Evolutionary conservation across 2,329 filamentous ascomycete species (phyloP), one percentile per base, ranked within the genome.

Genomic region (Delphinella strobiligena): DNA sequence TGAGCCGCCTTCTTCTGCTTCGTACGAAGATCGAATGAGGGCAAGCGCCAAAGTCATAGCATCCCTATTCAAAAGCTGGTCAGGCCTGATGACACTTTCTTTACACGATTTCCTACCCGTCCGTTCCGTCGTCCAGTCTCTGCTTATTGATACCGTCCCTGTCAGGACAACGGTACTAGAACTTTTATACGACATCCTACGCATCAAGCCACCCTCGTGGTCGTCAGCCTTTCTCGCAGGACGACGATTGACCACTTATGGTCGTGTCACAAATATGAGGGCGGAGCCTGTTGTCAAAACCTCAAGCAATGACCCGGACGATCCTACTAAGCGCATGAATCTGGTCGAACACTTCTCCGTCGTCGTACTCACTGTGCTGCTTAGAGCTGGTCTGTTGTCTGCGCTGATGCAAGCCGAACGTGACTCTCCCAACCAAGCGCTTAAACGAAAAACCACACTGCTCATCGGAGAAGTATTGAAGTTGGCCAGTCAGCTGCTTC

Each of bases 291-390:
- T 68, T 68, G 42, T 61, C 71, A 29, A 71, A 74, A 27, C 55
- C 61, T 14, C 54, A 54, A 24, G 66, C 71, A 15, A 83, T 31
- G 82, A 85, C 40, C 69, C 79, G 7, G 72, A 74, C 15, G 76
- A 77, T 24, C 80, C 84, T 48, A 80, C 61, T 3, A 59, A 61
- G 42, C 67, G 88, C 44, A 61, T 64, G 51, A 93, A 86, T 52
- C 79, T 98, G 43, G 79, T 95, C 14, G 84, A 93, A 46, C 93
- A 98, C 60, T 98, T 94, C 55, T 93, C 86, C 1, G 84, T 89
- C 10, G 72, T 96, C 10, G 70, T 96, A 24, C 67, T 98, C 19
- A 85, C 88, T 9, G 75, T 93, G 2, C 75, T 98, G 41, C 75
- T 98, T 45, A 82, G 83, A 48, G 78, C 85, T 22, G 88, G 84